Evolutionary conservation across 2,329 filamentous ascomycete genomes (phyloP).

Genomic region (Fusarium vanettenii): DNA sequence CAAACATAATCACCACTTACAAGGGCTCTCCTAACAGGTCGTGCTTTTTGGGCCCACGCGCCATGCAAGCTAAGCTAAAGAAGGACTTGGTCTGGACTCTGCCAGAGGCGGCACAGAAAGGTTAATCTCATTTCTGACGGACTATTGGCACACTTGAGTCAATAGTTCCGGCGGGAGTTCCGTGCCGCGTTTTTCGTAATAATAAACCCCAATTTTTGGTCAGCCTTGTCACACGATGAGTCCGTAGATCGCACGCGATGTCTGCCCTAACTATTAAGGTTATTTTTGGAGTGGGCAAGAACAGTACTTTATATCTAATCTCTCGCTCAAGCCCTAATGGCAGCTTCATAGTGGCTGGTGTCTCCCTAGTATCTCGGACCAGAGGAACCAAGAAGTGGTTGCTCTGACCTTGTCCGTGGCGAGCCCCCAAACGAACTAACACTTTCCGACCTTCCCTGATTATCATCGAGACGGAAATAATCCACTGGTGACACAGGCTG

Average conservation of each 20-base stretch:
- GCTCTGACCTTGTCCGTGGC: background rate
- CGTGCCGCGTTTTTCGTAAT: background rate
- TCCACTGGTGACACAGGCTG: background rate
- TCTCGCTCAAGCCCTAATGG: background rate
- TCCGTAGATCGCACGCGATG: background rate
- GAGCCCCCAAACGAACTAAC: background rate
- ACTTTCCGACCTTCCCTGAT: background rate
- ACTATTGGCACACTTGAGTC: background rate
- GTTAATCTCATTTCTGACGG: background rate
- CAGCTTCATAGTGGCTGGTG: background rate
- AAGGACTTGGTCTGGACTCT: background rate
- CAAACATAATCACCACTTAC: background rate
- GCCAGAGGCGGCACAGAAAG: background rate
- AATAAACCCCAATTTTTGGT: background rate
- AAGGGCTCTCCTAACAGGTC: background rate
- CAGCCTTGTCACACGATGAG: background rate
- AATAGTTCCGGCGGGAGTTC: background rate
- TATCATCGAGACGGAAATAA: background rate
- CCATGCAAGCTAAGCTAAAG: background rate
- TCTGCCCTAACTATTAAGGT: background rate
- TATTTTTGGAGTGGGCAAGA: background rate
- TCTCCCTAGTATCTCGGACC: background rate
- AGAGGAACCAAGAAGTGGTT: background rate
- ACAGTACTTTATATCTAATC: background rate
- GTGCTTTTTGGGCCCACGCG: background rate